These are phyloP conservation scores for Heracleum sosnowskyi DNA, from an alignment of 129 eudicot genomes.

Conservation along the genomic window DNA sequence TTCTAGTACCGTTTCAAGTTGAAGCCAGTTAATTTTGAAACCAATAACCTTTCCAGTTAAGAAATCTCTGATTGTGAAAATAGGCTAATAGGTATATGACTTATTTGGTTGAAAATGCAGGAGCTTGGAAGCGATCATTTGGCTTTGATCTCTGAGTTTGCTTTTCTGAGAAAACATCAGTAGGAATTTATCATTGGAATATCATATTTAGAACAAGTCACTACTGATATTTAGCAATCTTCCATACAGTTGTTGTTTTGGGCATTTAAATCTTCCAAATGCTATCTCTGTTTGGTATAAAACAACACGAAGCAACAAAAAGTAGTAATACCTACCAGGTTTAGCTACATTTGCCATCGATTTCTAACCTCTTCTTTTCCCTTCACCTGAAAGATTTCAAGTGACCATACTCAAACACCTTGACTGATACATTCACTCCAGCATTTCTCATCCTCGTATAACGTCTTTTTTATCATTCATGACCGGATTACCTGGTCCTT, in stretches of 20 bases:
- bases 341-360: neutral
- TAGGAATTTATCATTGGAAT: neutral
- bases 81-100: too few species aligned
- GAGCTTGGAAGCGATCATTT: constrained; percentile 40
- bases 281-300: neutral
- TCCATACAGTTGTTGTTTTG: neutral
- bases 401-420: constrained; percentile 83
- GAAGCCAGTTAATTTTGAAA: neutral
- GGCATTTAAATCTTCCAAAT: neutral
- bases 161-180: constrained; percentile 14
- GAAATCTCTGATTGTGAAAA: too few species aligned
- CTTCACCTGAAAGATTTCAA: constrained; percentile 34
- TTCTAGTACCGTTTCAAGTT: neutral
- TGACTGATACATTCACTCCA: constrained; percentile 61
- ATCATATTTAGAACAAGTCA: too few species aligned
- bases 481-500: constrained; percentile 83
- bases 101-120: constrained; percentile 13
- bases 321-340: neutral
- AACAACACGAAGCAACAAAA: constrained; percentile 1
- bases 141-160: constrained; percentile 35
- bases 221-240: too few species aligned
- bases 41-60: too few species aligned
- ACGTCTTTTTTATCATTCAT: constrained; percentile 73
- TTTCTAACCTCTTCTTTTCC: constrained; percentile 19
- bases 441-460: constrained; percentile 58